Base-by-base conservation (phyloP, 2,329 filamentous ascomycete species). In the Truncatella angustata region DNA sequence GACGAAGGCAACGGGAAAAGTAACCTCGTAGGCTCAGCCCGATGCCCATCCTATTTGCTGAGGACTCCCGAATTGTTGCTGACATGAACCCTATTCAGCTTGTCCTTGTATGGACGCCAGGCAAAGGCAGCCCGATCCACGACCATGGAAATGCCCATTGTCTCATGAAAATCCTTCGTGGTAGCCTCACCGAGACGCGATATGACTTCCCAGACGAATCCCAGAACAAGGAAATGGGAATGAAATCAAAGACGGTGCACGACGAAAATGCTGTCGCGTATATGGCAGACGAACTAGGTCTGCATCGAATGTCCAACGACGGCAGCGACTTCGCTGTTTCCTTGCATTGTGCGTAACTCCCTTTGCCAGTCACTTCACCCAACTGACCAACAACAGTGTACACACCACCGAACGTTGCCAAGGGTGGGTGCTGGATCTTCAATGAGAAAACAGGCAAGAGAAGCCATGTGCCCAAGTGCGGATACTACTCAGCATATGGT, bases 81-180 rank as follows among this genome's bases (percentile, higher is more conserved):
- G 51, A 66, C 50, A 46, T n/a, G n/a, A 32, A 37, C 14, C 28
- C 26, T 4, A 16, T 42, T 62, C 67, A 93, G 88, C 81, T 96
- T 56, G 83, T 96, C 44, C 82, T 96, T 36, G 91, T 96, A 35
- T 97, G 92, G 92, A 87, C 85, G 14, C 91, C 92, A 0, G 88
- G 88, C 48, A 90, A 90, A 71, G 82, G 82, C 34, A 93, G 88
- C 62, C 86, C 88, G 10, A 91, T 97, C 65, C 92, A 97, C 66
- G 92, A 97, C 68, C 88, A 91, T 70, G 87, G 86, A 65, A 90
- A 93, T 56, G 90, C 91, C 35, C 92, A 96, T 68, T 97, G 92
- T 71, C 76, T 96, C 61, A 96, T 96, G 90, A 96, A 87, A 76
- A 85, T 93, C 58, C 80, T 96, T 56, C 85, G 84, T 60, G 92